A percentile compares a stretch with the other conserved stretches of the same genome.
phyloP scores from a whole-genome alignment of 2,329 filamentous ascomycete genomes.

The Endoconidiophora polonica region DNA sequence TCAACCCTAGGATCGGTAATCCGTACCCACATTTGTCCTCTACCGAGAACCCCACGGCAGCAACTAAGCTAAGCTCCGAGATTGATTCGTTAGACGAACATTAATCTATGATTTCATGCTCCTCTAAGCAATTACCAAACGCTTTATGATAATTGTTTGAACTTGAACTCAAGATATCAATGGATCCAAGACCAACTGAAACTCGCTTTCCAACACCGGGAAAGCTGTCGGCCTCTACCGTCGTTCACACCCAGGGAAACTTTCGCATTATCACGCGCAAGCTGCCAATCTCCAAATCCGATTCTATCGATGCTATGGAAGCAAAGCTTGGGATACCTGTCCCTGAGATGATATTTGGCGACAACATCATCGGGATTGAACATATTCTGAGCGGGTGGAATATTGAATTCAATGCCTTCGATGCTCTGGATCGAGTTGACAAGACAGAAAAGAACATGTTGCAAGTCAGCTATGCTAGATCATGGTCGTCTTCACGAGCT shows the following conservation, averaged over 20 bases:
- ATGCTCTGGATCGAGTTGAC: conserved; percentile 79
- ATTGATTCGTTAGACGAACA: background rate
- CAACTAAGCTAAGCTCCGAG: conserved; percentile 1
- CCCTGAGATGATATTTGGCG: conserved; percentile 98
- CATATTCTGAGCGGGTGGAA: conserved; percentile 63
- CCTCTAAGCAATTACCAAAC: no score
- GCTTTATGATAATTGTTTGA: background rate
- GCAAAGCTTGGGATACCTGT: conserved; percentile 65
- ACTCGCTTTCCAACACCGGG: conserved; percentile 38
- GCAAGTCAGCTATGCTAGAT: conserved; percentile 79
- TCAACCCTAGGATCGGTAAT: no score
- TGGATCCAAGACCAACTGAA: conserved; percentile 21
- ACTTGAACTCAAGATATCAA: background rate
- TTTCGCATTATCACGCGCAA: conserved; percentile 74
- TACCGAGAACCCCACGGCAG: background rate
- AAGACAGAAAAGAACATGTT: conserved; percentile 87
- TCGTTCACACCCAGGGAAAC: conserved; percentile 38
- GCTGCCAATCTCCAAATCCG: conserved; percentile 84
- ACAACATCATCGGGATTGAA: conserved; percentile 66
- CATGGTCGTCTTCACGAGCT: conserved; percentile 57
- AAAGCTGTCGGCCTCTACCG: conserved; percentile 36
- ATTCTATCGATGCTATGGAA: conserved; percentile 74
- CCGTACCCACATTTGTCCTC: no score
- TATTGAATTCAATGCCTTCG: conserved; percentile 67
- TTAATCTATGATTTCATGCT: no score